A percentile compares a stretch with the other conserved stretches of the same genome.
Evolutionary conservation across 2,329 filamentous ascomycete genomes (phyloP).

Genomic region (Colletotrichum theobromicola): DNA sequence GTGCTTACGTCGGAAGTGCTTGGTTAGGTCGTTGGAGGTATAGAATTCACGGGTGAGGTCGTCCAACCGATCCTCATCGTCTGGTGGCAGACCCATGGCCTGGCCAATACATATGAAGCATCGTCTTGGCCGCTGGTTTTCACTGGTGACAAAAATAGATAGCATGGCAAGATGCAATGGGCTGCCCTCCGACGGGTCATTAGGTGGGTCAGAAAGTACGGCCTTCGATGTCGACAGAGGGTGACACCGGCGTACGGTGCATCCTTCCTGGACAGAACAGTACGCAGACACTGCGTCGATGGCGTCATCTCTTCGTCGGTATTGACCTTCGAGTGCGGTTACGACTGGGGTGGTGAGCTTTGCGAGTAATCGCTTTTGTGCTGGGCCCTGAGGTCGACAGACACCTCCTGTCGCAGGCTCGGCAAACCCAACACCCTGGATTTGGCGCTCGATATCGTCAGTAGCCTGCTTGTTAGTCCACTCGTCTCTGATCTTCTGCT

Average conservation of each 20-base stretch:
- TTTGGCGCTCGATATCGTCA: conserved; percentile 24
- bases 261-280: conserved; percentile 17
- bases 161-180: background rate
- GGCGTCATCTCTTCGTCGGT: conserved; percentile 15
- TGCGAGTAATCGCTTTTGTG: conserved; percentile 21
- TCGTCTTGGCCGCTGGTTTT: conserved; percentile 7
- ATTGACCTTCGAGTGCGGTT: conserved; percentile 13
- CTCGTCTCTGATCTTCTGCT: conserved; percentile 16
- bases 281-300: conserved; percentile 21
- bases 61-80: background rate
- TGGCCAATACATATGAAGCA: conserved; percentile 21
- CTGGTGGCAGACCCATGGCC: background rate
- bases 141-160: conserved; percentile 14
- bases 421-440: conserved; percentile 22
- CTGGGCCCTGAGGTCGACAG: conserved; percentile 9
- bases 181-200: background rate
- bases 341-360: background rate
- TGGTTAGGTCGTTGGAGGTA: conserved; percentile 12
- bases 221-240: background rate
- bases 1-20: conserved; percentile 19
- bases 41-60: background rate
- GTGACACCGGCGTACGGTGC: background rate
- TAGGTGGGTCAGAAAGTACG: background rate
- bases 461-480: conserved; percentile 25
- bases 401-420: background rate